Evolutionary conservation across 805 yeast species (phyloP).

Genomic region (Saccharomycopsis lassenensis): DNA sequence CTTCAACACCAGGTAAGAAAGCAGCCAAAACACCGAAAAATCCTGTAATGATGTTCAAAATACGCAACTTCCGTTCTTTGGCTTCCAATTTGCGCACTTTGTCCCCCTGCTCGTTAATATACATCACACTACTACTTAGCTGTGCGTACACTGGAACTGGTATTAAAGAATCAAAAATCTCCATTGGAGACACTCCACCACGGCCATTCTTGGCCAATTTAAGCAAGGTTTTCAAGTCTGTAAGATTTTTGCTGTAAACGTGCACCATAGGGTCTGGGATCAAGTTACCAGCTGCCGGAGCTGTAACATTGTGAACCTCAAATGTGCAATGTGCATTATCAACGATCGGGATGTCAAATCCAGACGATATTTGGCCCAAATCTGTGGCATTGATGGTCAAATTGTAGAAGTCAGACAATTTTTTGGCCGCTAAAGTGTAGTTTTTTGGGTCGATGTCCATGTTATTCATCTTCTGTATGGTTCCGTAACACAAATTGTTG

Average conservation of each 20-base stretch:
- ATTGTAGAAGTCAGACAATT: conserved; percentile 6
- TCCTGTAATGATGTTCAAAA: conserved; percentile 10
- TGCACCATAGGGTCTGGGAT: conserved; percentile 11
- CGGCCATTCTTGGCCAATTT: conserved; percentile 4
- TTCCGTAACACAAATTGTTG: too few relatives aligned
- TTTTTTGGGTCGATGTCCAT: too few relatives aligned
- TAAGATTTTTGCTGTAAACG: conserved; percentile 7
- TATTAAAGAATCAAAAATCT: conserved; percentile 9
- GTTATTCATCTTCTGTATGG: too few relatives aligned
- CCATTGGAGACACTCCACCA: conserved; percentile 7
- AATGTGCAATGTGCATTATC: conserved; percentile 4
- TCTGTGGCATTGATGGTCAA: conserved; percentile 4
- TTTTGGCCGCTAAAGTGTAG: conserved; percentile 1
- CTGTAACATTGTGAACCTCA: conserved; percentile 7
- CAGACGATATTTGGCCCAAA: neutral
- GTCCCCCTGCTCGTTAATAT: conserved; percentile 9
- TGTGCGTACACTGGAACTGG: conserved; percentile 9
- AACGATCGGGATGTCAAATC: neutral
- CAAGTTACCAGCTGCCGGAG: conserved; percentile 8
- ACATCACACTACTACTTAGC: conserved; percentile 4
- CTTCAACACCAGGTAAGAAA: conserved; percentile 7
- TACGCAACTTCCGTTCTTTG: conserved; percentile 8
- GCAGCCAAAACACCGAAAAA: conserved; percentile 11
- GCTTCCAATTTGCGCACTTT: conserved; percentile 3
- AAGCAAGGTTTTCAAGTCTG: conserved; percentile 7